A percentile compares a stretch with the other conserved stretches of the same genome.
Evolutionary conservation across 2,329 filamentous ascomycete species (phyloP).

Genomic region (Aureobasidium sp.): DNA sequence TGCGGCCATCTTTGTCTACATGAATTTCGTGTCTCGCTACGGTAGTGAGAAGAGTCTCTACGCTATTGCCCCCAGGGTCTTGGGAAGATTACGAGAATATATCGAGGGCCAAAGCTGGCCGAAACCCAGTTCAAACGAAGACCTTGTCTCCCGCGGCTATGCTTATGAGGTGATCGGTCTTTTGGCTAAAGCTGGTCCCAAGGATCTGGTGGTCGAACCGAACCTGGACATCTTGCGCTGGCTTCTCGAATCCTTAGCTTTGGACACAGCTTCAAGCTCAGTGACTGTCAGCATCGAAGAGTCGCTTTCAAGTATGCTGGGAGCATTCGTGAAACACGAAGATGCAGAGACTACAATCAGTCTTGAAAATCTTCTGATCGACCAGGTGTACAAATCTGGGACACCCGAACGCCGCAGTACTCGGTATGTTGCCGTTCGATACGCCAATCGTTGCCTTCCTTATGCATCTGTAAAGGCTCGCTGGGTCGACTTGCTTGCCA

Average conservation of each 20-base stretch:
- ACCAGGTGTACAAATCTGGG: conserved; percentile 39
- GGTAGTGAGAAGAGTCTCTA: conserved; percentile 53
- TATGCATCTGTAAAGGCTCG: conserved; percentile 71
- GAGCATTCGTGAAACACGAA: conserved; percentile 43
- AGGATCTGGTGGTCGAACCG: conserved; percentile 44
- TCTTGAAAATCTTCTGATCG: conserved; percentile 52
- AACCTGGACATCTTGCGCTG: conserved; percentile 56
- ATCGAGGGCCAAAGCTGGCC: conserved; percentile 82
- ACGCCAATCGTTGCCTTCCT: conserved; percentile 78
- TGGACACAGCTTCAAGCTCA: conserved; percentile 64
- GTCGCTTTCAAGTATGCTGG: conserved; percentile 69
- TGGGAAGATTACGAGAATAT: conserved; percentile 62
- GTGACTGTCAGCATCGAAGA: conserved; percentile 85
- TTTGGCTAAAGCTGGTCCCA: conserved; percentile 57
- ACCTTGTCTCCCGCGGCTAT: conserved; percentile 61
- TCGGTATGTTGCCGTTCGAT: conserved; percentile 74
- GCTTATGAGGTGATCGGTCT: conserved; percentile 89
- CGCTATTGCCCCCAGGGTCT: conserved; percentile 57
- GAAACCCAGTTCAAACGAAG: conserved; percentile 44
- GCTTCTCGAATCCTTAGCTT: conserved; percentile 74
- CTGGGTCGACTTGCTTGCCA: conserved; percentile 81
- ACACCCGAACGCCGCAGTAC: conserved; percentile 49
- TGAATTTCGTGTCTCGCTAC: conserved; percentile 77
- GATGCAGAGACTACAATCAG: conserved; percentile 33
- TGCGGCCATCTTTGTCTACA: conserved; percentile 73